phyloP scores from a whole-genome alignment of 1,139 yeast species.

The Kluyveromyces marxianus region DNA sequence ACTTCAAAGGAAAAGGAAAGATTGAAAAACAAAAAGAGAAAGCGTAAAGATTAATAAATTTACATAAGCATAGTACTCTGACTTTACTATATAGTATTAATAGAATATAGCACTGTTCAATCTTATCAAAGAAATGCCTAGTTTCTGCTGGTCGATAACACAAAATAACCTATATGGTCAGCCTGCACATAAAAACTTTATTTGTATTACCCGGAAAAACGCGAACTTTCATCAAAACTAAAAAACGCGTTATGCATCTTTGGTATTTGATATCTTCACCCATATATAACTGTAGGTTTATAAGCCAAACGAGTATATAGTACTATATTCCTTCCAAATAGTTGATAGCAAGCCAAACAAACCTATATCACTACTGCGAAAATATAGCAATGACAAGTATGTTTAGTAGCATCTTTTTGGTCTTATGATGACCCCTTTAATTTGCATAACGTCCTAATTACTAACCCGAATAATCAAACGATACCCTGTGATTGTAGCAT shows the following conservation, averaged over 20 bases:
- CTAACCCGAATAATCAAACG: not conserved
- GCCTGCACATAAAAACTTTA: not conserved
- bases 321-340: too few relatives aligned
- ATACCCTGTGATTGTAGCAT: conserved; percentile 11
- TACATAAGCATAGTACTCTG: too few relatives aligned
- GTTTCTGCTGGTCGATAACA: not conserved
- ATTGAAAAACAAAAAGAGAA: conserved; percentile 2
- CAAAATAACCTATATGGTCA: not conserved
- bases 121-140: too few relatives aligned
- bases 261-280: too few relatives aligned
- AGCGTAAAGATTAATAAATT: not conserved
- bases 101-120: too few relatives aligned
- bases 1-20: conserved; percentile 1
- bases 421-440: not conserved
- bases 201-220: not conserved
- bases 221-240: not conserved
- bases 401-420: not conserved
- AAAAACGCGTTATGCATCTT: not conserved
- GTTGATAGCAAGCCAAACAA: not conserved
- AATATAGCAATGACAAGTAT: not conserved
- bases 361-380: not conserved
- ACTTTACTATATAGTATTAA: too few relatives aligned
- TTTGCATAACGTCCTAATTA: not conserved
- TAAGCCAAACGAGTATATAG: too few relatives aligned
- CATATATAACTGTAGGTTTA: too few relatives aligned